Evolutionary conservation across 2,329 filamentous ascomycete genomes (phyloP).

Genomic region (Pestalotiopsis sp.): DNA sequence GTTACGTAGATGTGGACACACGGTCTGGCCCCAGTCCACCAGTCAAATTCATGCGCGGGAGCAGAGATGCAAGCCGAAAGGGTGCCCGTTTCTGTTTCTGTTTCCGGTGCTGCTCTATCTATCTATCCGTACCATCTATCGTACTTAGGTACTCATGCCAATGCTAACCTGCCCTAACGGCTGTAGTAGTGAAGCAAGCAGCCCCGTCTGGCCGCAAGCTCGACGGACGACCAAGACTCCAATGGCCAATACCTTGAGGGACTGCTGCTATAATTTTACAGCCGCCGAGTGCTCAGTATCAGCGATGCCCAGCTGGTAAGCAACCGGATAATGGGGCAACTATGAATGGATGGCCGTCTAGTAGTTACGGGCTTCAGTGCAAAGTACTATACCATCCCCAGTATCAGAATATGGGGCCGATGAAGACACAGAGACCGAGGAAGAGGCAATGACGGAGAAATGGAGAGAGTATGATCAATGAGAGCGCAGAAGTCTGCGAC

Average conservation of each 20-base stretch:
- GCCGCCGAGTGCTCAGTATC: not conserved
- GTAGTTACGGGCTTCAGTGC: not conserved
- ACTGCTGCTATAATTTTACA: not conserved
- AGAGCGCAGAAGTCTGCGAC: not conserved
- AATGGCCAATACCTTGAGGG: not conserved
- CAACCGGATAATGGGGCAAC: not conserved
- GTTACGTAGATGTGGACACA: not conserved
- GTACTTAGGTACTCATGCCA: not conserved
- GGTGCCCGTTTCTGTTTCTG: not conserved
- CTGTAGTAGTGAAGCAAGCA: not conserved
- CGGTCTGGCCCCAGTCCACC: slow-evolving; percentile 7
- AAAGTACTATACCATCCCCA: not conserved
- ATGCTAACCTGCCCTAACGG: not conserved
- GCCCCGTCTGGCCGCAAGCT: slow-evolving; percentile 8
- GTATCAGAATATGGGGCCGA: not conserved
- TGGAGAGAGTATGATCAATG: not conserved
- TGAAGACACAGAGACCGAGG: not conserved
- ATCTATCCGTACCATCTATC: not conserved
- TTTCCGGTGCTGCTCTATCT: slow-evolving; percentile 5
- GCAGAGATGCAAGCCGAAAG: slow-evolving; percentile 12
- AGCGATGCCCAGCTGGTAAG: not conserved
- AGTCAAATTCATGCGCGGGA: slow-evolving; percentile 11
- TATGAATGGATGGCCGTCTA: not conserved
- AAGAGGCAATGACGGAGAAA: not conserved
- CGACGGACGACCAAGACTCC: slow-evolving; percentile 3